Base-by-base conservation (phyloP, 2,329 filamentous ascomycete species). In the Venturia oleaginea region DNA sequence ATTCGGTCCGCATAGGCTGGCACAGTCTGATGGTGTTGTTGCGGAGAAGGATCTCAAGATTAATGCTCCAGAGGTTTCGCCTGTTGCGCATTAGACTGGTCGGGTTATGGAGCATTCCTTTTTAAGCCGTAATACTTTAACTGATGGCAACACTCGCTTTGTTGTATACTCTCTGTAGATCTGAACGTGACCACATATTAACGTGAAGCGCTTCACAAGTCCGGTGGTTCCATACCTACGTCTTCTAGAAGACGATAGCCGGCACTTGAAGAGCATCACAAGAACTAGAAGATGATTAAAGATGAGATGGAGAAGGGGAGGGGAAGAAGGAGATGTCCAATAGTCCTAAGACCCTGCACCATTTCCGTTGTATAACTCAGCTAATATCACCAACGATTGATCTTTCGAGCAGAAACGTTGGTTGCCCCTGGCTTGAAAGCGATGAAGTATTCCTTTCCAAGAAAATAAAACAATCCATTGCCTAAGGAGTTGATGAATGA, bases 1-100 rank as follows among this genome's bases (percentile, higher is more conserved):
- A 60, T 95, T 95, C 72, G 90, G 91, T 71, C 86, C 83, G 30
- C 27, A 15, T n/a, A 57, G 30, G 27, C 27, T 10, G 51, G 51
- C 51, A 57, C 30, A 57, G 17, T 57, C 51, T 6, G 51, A 57
- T 34, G 51, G 13, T 57, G 51, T 34, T 34, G 51, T 34, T 34
- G 30, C 51, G 34, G 51, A 57, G 13, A 57, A 57, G 30, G 27
- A n/a, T 34, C 11, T n/a, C 19, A 34, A 57, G 1, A 22, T 6
- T 11, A 7, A 17, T 34, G 30, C 17, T 32, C 27, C 51, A n/a
- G 27, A 57, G 19, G 51, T 57, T 34, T 19, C 51, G 27, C 51
- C 51, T 57, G 17, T 57, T 34, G 51, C 27, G 27, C 27, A 34
- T 57, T 57, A 34, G 8, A 34, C 15, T 57, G 51, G 27, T 57